Percentiles rank a stretch among this genome's conserved stretches.
Conservation (phyloP, 306 rosid species). For the Begonia peltatifolia region DNA sequence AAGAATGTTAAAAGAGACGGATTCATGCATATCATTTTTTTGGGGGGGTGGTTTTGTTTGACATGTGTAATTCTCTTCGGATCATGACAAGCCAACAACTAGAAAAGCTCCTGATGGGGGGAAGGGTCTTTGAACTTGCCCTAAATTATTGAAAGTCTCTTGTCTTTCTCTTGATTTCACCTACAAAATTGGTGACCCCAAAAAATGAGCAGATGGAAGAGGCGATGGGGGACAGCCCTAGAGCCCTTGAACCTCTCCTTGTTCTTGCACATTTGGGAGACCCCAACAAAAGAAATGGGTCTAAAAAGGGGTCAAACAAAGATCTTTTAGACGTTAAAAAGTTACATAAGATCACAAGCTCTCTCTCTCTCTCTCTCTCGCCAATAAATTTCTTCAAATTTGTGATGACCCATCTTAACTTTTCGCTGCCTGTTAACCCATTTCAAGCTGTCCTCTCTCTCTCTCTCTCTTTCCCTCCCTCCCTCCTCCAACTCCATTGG, state of each 20-base stretch:
- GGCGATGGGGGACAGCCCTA: not conserved
- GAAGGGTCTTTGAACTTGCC: not conserved
- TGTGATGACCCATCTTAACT: conserved; percentile 35
- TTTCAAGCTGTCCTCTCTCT: conserved; percentile 30
- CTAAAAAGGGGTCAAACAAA: not conserved
- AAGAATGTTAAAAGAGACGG: not conserved
- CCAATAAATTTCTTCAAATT: not conserved
- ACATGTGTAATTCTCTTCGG: not conserved
- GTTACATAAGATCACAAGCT: not conserved
- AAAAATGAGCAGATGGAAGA: not conserved
- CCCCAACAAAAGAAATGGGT: conserved; percentile 2
- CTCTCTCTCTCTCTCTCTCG: not conserved
- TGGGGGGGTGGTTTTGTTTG: not conserved
- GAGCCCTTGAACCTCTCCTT: not conserved
- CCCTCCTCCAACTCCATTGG: conserved; percentile 40
- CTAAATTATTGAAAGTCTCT: not conserved
- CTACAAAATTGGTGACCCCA: not conserved
- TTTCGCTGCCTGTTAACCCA: conserved; percentile 44
- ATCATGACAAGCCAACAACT: not conserved
- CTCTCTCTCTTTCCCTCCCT: conserved; percentile 19
- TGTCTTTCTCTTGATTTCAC: not conserved
- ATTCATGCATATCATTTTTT: not conserved
- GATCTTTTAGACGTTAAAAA: not conserved
- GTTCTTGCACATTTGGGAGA: conserved; percentile 10
- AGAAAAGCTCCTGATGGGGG: not conserved